A percentile compares a stretch with the other conserved stretches of the same genome.
phyloP scores from a whole-genome alignment of 148 eudicot species.

The Nepenthes mirabilis region DNA sequence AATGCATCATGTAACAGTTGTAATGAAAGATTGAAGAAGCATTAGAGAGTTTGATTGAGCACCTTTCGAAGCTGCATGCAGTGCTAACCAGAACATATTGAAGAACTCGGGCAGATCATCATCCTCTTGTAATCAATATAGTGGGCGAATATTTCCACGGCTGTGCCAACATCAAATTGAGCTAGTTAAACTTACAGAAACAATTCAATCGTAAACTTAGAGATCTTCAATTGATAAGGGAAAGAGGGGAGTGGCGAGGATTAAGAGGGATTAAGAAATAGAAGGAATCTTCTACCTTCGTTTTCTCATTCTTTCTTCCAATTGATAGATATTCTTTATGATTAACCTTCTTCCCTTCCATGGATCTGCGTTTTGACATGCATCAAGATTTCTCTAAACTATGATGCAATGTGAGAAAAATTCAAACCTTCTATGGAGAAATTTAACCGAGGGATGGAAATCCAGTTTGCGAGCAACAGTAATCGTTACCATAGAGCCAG shows the following conservation, averaged over 20 bases:
- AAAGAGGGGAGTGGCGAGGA: neutral
- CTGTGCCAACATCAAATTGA: constrained; percentile 26
- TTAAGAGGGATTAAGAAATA: neutral
- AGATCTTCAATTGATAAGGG: neutral
- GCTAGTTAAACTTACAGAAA: neutral
- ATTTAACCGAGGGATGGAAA: neutral
- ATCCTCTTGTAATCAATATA: constrained; percentile 76
- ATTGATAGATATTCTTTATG: too few relatives aligned
- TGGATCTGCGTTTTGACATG: neutral
- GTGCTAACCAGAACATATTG: too few relatives aligned
- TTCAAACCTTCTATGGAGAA: neutral
- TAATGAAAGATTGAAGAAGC: too few relatives aligned
- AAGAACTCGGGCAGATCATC: constrained; percentile 1
- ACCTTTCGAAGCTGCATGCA: too few relatives aligned
- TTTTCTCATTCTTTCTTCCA: too few relatives aligned
- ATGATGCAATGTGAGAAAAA: neutral
- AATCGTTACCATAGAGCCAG: constrained; percentile 74
- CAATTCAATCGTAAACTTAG: neutral
- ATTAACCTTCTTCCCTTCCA: neutral
- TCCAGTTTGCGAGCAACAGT: neutral
- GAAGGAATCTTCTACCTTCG: too few relatives aligned
- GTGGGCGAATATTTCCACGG: constrained; percentile 86
- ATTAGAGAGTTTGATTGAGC: too few relatives aligned
- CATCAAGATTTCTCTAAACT: neutral
- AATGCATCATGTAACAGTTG: too few relatives aligned